phyloP scores from a whole-genome alignment of 768 basidiomycete species.

The Lactifluus subvellereus region DNA sequence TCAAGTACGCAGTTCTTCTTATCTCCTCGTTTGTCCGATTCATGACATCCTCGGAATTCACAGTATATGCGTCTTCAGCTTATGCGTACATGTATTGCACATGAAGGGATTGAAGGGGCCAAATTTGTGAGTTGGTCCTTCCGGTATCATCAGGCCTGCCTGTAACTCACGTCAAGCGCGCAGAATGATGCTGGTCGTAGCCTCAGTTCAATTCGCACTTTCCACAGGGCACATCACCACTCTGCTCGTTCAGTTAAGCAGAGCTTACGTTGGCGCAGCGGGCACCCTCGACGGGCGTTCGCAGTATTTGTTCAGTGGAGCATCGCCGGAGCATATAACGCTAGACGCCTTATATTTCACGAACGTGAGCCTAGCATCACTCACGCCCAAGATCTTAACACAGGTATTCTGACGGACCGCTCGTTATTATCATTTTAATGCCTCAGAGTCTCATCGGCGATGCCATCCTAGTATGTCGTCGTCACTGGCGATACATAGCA shows the following conservation, averaged over 20 bases:
- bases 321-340: conserved; percentile 7
- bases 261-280: neutral
- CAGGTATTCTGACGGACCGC: neutral
- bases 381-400: neutral
- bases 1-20: conserved; percentile 1
- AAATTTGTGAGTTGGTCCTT: conserved; percentile 2
- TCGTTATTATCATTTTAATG: neutral
- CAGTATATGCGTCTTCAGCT: conserved; percentile 11
- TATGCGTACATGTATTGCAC: neutral
- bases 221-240: conserved; percentile 14
- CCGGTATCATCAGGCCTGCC: neutral
- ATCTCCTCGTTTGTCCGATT: neutral
- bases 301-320: neutral
- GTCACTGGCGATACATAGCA: neutral
- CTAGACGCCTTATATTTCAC: conserved; percentile 12
- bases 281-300: neutral
- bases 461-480: conserved; percentile 9
- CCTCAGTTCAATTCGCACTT: conserved; percentile 8
- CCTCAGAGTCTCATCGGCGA: conserved; percentile 17
- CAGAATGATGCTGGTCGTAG: conserved; percentile 11
- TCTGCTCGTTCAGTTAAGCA: conserved; percentile 5
- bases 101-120: conserved; percentile 3
- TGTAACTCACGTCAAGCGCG: neutral
- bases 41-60: neutral
- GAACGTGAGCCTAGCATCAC: conserved; percentile 1